A percentile compares a stretch with the other conserved stretches of the same genome.
These are phyloP conservation scores for Phyllachora maydis DNA, from an alignment of 2,329 filamentous ascomycete genomes.

Conservation along the genomic window DNA sequence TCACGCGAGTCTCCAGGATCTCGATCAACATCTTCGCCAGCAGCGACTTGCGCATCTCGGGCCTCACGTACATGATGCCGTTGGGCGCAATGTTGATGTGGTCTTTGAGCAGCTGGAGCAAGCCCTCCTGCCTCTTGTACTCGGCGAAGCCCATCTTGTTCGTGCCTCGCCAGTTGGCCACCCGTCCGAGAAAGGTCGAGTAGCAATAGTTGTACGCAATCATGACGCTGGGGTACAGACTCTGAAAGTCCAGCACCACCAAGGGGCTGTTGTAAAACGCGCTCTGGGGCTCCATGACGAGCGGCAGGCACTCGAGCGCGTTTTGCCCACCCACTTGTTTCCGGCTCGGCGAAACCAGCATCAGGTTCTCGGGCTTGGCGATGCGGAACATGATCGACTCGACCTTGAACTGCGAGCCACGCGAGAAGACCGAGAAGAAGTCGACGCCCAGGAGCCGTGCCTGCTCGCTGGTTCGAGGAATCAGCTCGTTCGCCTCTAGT, in stretches of 20 bases:
- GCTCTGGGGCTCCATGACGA: constrained; percentile 96
- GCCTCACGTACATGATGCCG: constrained; percentile 85
- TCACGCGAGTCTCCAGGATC: constrained; percentile 85
- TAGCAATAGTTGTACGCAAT: constrained; percentile 99
- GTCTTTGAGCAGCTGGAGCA: constrained; percentile 62
- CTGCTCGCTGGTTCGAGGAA: constrained; percentile 81
- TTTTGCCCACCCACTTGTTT: constrained; percentile 91
- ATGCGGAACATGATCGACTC: constrained; percentile 98
- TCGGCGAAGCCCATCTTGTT: constrained; percentile 92
- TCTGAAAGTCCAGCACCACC: constrained; percentile 87
- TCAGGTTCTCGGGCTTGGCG: constrained; percentile 87
- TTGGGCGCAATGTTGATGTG: constrained; percentile 88
- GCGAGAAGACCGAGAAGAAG: constrained; percentile 88
- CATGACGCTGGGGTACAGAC: constrained; percentile 92
- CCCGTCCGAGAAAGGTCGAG: constrained; percentile 79
- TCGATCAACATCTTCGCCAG: constrained; percentile 93
- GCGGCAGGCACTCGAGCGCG: constrained; percentile 75
- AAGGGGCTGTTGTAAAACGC: constrained; percentile 83
- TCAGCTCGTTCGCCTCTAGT: constrained; percentile 71
- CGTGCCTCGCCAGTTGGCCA: constrained; percentile 69
- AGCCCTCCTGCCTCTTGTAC: constrained; percentile 54
- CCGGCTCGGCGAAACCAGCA: constrained; percentile 72
- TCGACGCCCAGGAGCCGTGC: constrained; percentile 83
- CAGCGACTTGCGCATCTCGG: constrained; percentile 70
- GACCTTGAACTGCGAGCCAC: constrained; percentile 95